Base-by-base conservation (phyloP, 805 yeast genomes). In the Candida sakaeoensis region DNA sequence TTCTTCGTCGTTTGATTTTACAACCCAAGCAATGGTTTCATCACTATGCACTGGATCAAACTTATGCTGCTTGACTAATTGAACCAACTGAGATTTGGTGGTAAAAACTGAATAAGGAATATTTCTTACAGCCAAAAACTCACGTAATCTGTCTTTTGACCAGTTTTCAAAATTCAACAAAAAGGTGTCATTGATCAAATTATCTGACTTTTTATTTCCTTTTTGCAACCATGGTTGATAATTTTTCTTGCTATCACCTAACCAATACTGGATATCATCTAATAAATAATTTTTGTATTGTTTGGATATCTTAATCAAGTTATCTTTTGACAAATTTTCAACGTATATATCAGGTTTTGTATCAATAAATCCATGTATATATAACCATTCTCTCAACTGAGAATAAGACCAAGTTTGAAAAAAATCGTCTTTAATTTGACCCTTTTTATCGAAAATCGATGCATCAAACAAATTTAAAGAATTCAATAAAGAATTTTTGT, bases 371-470 rank as follows among this genome's bases (percentile, higher is more conserved):
- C 55, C 60, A 50, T 75, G 77, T 29, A 61, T 53, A 40, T 64
- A 56, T 24, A 82, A 57, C 77, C 85, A 81, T 43, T 71, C 72
- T 49, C 68, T 61, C 43, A 81, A 57, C 49, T 80, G 84, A 4
- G 70, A 62, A 18, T 72, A 64, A 3, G 77, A 57, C 83, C 83
- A 78, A 13, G 65, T 57, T 42, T 75, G 65, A 53, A 77, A 71
- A 15, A 72, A 58, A 27, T 65, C 66, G 26, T 68, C 70, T 47
- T 65, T 70, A 43, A 72, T 49, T 21, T 58, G 42, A 13, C 71
- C 72, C 10, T 61, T 53, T 36, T 61, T 62, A 41, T 71, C 72
- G 37, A 63, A 63, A 3, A 69, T 45, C 5, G 60, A 49, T 37
- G 59, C 57, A 32, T 58, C 52, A 8, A 66, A 54, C 32, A 68